Evolutionary conservation across 139 green algal species (phyloP), one percentile per base, ranked within the genome.

Genomic region (Gonium pectorale): DNA sequence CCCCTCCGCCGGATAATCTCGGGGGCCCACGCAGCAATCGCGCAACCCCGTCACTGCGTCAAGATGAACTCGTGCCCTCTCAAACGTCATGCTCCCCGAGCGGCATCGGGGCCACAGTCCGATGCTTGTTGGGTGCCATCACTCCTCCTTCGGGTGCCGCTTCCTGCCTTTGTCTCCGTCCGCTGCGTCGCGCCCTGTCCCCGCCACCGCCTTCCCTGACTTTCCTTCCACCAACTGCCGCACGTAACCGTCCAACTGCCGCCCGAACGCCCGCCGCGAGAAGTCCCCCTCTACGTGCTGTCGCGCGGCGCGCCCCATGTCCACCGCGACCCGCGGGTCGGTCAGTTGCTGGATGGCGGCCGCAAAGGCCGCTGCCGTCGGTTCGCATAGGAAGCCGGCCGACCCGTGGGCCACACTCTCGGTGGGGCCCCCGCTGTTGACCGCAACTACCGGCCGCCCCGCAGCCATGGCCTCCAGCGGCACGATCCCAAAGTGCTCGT

Each of bases 401-500:
- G 79, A 19, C 51, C 89, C 91, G 40, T 94, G 62, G 43, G 92
- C 67, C 40, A 98, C 90, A 54, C 86, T 97, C 87, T 99, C 96
- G 29, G 75, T 80, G 19, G 96, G 96, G 0, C 96, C 96, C 5
- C 96, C 96, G 87, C 91, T 98, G 87, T 92, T 93, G 79, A 91
- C 96, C 2, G 97, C 96, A 46, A 99, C 90, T 15, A 99, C 97
- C 4, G 96, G 94, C 17, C 91, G 84, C 0, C 86, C 87, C 2
- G 93, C 88, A 9, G 95, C 96, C 97, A 99, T 99, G 27, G 97
- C 97, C 84, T 99, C 97, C 46, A 99, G 79, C 7, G 97, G 97
- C 64, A 99, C 97, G 75, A 99, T 99, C 56, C 97, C 97, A 92
- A 99, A 99, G 92, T 99, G 97, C 90, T 99, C 97, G 66, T 96